These are phyloP conservation scores for Kondoa subrosea DNA, from an alignment of 768 basidiomycete species.

Conservation along the genomic window DNA sequence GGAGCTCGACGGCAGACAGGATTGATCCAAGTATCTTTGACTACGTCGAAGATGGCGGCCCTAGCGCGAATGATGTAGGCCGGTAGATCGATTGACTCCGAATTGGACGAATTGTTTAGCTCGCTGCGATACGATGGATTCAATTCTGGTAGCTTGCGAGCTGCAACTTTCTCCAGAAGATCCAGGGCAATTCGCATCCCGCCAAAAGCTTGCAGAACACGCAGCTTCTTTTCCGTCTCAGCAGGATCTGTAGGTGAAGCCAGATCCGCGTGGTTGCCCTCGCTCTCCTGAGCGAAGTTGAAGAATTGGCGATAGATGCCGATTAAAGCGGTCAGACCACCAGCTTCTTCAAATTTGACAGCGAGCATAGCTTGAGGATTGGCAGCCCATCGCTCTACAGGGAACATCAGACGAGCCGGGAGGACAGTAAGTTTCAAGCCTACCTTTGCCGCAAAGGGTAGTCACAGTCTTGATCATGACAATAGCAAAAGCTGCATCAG, in stretches of 20 bases:
- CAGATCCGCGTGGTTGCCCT: not conserved
- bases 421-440: not conserved
- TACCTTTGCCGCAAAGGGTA: not conserved
- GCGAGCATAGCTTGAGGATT: constrained; percentile 50
- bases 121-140: constrained; percentile 49
- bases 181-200: constrained; percentile 58
- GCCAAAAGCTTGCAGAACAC: constrained; percentile 51
- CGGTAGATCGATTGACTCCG: constrained; percentile 63
- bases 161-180: constrained; percentile 37
- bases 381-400: constrained; percentile 53
- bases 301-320: constrained; percentile 38
- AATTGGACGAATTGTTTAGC: constrained; percentile 38
- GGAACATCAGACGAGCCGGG: not conserved
- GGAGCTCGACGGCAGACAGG: constrained; percentile 61
- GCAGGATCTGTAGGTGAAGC: constrained; percentile 11
- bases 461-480: not conserved
- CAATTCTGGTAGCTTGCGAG: constrained; percentile 52
- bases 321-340: constrained; percentile 55
- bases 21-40: constrained; percentile 60
- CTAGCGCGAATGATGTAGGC: constrained; percentile 74
- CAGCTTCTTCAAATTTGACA: constrained; percentile 46
- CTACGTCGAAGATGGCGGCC: constrained; percentile 48
- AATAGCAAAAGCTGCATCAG: not conserved
- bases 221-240: not conserved
- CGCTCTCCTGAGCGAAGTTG: constrained; percentile 9